Percentiles rank a stretch among this genome's conserved stretches.
Evolutionary conservation across 257 asterid genomes (phyloP).

Genomic region (Nicotiana knightiana): DNA sequence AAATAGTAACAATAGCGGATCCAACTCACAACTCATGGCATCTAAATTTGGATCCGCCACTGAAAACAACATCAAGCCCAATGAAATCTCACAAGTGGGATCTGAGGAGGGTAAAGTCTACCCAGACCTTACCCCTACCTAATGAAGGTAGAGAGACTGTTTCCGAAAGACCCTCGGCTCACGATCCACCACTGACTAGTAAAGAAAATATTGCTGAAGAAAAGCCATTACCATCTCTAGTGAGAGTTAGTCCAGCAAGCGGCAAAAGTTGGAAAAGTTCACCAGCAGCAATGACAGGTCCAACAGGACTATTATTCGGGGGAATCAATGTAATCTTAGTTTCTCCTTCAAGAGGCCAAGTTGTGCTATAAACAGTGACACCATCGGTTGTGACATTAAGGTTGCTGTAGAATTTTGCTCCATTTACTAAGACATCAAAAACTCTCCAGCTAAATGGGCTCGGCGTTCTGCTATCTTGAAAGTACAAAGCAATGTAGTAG

Average conservation of each 20-base stretch:
- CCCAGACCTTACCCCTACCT: no score
- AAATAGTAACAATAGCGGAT: background rate
- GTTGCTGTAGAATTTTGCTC: conserved; percentile 40
- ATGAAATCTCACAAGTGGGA: no score
- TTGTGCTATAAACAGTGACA: conserved; percentile 43
- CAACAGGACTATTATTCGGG: conserved; percentile 39
- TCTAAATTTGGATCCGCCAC: background rate
- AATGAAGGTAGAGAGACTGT: no score
- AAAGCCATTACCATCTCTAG: conserved; percentile 59
- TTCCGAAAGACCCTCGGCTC: no score
- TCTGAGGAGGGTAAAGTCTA: no score
- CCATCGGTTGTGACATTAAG: conserved; percentile 66
- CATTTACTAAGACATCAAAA: conserved; percentile 50
- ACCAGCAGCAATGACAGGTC: conserved; percentile 85
- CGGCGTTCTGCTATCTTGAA: conserved; percentile 66
- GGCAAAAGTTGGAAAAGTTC: conserved; percentile 62
- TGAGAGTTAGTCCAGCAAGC: conserved; percentile 44
- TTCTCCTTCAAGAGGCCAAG: conserved; percentile 62
- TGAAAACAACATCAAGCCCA: background rate
- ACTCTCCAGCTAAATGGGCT: conserved; percentile 79
- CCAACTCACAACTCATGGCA: background rate
- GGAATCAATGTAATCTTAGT: conserved; percentile 53
- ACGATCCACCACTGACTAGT: background rate
- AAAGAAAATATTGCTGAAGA: background rate
- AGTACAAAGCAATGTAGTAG: conserved; percentile 66